Evolutionary conservation across 345 rosid genomes (phyloP).

Genomic region (Laguncularia racemosa): DNA sequence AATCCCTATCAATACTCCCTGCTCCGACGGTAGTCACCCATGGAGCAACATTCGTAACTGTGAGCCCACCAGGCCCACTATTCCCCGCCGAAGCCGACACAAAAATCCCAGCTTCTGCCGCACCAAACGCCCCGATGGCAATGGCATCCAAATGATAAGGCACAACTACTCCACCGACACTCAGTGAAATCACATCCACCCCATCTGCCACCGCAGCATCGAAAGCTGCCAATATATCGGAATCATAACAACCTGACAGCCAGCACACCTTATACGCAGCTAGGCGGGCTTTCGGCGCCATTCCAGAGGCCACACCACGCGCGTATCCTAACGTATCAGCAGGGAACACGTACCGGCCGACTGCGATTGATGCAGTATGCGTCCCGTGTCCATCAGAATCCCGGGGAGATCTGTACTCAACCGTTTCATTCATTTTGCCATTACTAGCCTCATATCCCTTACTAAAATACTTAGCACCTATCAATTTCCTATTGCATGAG

Average conservation of each 20-base stretch:
- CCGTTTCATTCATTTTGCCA: slow-evolving; percentile 56
- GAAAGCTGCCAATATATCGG: slow-evolving; percentile 85
- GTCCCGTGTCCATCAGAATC: slow-evolving; percentile 95
- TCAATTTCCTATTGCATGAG: slow-evolving; percentile 68
- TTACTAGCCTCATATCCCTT: slow-evolving; percentile 80
- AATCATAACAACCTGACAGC: slow-evolving; percentile 87
- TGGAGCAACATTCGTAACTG: slow-evolving; percentile 78
- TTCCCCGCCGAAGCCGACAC: slow-evolving; percentile 91
- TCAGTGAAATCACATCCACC: slow-evolving; percentile 78
- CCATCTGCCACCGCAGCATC: slow-evolving; percentile 78
- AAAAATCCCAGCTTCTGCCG: slow-evolving; percentile 60
- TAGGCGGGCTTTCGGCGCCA: slow-evolving; percentile 90
- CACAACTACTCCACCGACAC: slow-evolving; percentile 81
- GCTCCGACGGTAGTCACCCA: slow-evolving; percentile 91
- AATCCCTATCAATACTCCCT: slow-evolving; percentile 73
- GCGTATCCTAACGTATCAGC: slow-evolving; percentile 84
- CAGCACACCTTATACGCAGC: slow-evolving; percentile 90
- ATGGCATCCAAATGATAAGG: slow-evolving; percentile 91
- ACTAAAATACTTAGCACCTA: slow-evolving; percentile 67
- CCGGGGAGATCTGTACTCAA: slow-evolving; percentile 68
- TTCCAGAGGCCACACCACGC: slow-evolving; percentile 76
- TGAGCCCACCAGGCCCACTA: slow-evolving; percentile 81
- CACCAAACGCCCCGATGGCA: slow-evolving; percentile 82
- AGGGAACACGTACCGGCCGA: slow-evolving; percentile 66
- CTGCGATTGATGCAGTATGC: slow-evolving; percentile 82